Conservation (phyloP, 2,329 filamentous ascomycete genomes). For the Rutstroemia sp. region DNA sequence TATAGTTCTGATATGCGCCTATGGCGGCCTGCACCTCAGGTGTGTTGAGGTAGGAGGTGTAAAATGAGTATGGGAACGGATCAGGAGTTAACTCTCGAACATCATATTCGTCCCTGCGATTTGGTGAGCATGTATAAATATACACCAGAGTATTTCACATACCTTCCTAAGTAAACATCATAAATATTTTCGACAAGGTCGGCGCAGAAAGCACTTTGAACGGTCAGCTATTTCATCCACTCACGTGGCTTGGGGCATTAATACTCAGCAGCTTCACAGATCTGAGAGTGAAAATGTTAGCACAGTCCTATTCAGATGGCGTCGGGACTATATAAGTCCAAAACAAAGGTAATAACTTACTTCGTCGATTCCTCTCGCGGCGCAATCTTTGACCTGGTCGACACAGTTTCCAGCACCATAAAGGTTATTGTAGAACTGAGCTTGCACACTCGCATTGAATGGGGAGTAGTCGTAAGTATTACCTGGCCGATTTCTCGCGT, state of each 20-base stretch:
- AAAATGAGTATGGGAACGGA: constrained; percentile 51
- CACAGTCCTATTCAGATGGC: neutral
- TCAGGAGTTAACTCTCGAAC: constrained; percentile 47
- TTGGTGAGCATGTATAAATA: neutral
- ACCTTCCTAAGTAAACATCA: constrained; percentile 38
- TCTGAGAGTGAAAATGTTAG: constrained; percentile 3
- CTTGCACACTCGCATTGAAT: constrained; percentile 41
- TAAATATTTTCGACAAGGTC: constrained; percentile 44
- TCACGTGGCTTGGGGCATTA: neutral
- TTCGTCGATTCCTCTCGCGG: constrained; percentile 40
- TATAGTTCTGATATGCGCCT: constrained; percentile 53
- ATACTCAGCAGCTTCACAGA: constrained; percentile 41
- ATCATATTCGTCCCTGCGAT: constrained; percentile 48
- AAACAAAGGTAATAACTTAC: neutral
- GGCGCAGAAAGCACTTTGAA: constrained; percentile 45
- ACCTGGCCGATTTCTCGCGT: constrained; percentile 17
- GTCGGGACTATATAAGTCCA: neutral
- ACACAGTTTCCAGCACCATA: constrained; percentile 55
- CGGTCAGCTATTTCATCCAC: neutral
- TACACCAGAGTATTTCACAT: neutral
- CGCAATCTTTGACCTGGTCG: constrained; percentile 49
- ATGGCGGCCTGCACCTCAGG: constrained; percentile 47
- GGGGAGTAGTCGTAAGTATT: constrained; percentile 50
- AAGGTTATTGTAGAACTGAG: constrained; percentile 49
- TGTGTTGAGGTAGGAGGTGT: constrained; percentile 50